These are phyloP conservation scores for Suillus weaverae DNA, from an alignment of 768 basidiomycete genomes.

Conservation along the genomic window DNA sequence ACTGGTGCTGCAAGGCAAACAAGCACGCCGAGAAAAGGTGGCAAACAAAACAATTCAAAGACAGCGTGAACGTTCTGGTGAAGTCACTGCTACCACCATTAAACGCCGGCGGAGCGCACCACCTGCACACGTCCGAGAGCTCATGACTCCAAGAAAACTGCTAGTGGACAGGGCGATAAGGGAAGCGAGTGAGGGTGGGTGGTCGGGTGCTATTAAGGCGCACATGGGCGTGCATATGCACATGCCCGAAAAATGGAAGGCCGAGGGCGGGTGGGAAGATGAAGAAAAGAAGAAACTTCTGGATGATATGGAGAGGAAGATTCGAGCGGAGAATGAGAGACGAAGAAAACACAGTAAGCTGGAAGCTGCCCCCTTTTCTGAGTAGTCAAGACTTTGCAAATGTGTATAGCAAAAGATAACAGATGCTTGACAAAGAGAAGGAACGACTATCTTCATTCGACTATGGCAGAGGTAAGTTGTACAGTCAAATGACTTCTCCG, in stretches of 20 bases:
- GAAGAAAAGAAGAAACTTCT: slow-evolving; percentile 19
- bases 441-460: neutral
- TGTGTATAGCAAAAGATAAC: neutral
- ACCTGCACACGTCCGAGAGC: slow-evolving; percentile 58
- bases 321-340: slow-evolving; percentile 33
- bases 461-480: neutral
- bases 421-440: neutral
- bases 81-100: slow-evolving; percentile 50
- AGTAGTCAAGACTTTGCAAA: neutral
- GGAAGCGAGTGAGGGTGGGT: slow-evolving; percentile 66
- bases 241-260: slow-evolving; percentile 34
- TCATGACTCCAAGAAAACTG: slow-evolving; percentile 50
- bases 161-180: slow-evolving; percentile 50
- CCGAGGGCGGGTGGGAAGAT: slow-evolving; percentile 34
- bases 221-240: slow-evolving; percentile 51
- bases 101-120: slow-evolving; percentile 53
- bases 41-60: slow-evolving; percentile 64
- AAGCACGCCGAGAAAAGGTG: slow-evolving; percentile 60
- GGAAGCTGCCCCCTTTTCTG: neutral
- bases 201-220: slow-evolving; percentile 64
- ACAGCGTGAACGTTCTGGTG: slow-evolving; percentile 63
- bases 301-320: slow-evolving; percentile 24
- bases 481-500: neutral
- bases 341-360: slow-evolving; percentile 2
- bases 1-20: slow-evolving; percentile 48